phyloP scores from a whole-genome alignment of 495 filamentous ascomycete genomes.

The Penicillium tannophilum region DNA sequence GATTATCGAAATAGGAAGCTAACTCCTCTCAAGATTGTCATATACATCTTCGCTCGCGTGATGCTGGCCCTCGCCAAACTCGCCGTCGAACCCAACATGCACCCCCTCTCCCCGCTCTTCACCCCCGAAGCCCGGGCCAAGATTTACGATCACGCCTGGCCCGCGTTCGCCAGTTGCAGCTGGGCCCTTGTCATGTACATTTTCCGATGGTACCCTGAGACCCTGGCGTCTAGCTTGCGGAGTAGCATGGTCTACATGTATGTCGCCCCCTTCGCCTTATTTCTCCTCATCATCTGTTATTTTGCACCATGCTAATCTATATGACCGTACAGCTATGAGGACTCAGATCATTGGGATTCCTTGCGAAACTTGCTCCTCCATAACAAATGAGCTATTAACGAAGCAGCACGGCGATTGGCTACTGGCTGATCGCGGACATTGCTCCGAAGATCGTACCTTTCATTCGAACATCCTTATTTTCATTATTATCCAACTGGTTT shows the following conservation, averaged over 20 bases:
- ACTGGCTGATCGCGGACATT: background rate
- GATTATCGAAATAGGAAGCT: background rate
- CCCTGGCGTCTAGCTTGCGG: slow-evolving; percentile 83
- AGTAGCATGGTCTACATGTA: slow-evolving; percentile 99
- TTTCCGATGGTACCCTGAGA: slow-evolving; percentile 88
- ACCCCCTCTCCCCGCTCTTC: slow-evolving; percentile 45
- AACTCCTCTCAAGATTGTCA: slow-evolving; percentile 63
- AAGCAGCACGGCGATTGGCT: background rate
- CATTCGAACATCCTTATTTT: slow-evolving; percentile 8
- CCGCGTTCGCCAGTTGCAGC: slow-evolving; percentile 81
- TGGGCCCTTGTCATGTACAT: slow-evolving; percentile 97
- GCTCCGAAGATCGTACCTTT: background rate
- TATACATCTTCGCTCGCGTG: slow-evolving; percentile 95
- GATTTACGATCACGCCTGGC: slow-evolving; percentile 76
- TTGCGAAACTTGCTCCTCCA: slow-evolving; percentile 77
- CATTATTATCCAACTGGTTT: slow-evolving; percentile 24
- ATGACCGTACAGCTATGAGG: slow-evolving; percentile 52
- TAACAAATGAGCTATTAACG: slow-evolving; percentile 66
- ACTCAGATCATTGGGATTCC: slow-evolving; percentile 83
- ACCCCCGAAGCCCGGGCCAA: slow-evolving; percentile 45
- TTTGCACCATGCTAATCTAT: slow-evolving; percentile 24
- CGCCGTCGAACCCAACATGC: slow-evolving; percentile 64
- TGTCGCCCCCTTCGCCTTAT: slow-evolving; percentile 30
- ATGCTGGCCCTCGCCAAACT: slow-evolving; percentile 81
- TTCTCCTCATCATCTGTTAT: background rate